Evolutionary conservation across 2,329 filamentous ascomycete species (phyloP).

Genomic region (Exophiala sp.): DNA sequence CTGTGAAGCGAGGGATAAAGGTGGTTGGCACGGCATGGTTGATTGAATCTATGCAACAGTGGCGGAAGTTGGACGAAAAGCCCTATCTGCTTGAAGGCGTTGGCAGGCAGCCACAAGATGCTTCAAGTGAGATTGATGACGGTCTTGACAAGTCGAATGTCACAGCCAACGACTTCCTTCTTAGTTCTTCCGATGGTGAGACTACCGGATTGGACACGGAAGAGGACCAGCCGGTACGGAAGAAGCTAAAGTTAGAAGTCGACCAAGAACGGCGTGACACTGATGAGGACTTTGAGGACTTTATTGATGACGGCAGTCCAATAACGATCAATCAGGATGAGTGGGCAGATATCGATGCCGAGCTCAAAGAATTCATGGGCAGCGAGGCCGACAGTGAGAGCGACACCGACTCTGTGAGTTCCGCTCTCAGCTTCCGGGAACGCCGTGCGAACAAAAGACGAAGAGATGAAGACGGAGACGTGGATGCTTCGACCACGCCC

Average conservation of each 20-base stretch:
- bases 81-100: conserved; percentile 69
- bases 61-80: conserved; percentile 71
- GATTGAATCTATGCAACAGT: conserved; percentile 73
- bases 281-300: conserved; percentile 39
- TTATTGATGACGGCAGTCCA: conserved; percentile 30
- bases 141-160: conserved; percentile 42
- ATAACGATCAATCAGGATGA: conserved; percentile 57
- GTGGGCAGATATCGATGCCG: conserved; percentile 61
- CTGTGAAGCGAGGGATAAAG: conserved; percentile 73
- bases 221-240: conserved; percentile 23
- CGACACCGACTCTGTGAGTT: conserved; percentile 40
- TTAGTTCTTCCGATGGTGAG: conserved; percentile 37
- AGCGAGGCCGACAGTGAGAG: conserved; percentile 47
- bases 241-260: conserved; percentile 33
- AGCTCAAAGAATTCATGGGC: conserved; percentile 66
- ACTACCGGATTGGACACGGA: conserved; percentile 23
- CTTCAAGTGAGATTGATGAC: conserved; percentile 29
- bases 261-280: conserved; percentile 37
- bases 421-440: conserved; percentile 26
- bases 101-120: conserved; percentile 36
- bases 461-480: conserved; percentile 53
- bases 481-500: conserved; percentile 41
- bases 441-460: conserved; percentile 34
- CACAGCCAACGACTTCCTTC: conserved; percentile 19
- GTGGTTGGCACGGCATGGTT: conserved; percentile 93